Conservation (phyloP, 2,329 filamentous ascomycete species). For the Neurospora crassa region DNA sequence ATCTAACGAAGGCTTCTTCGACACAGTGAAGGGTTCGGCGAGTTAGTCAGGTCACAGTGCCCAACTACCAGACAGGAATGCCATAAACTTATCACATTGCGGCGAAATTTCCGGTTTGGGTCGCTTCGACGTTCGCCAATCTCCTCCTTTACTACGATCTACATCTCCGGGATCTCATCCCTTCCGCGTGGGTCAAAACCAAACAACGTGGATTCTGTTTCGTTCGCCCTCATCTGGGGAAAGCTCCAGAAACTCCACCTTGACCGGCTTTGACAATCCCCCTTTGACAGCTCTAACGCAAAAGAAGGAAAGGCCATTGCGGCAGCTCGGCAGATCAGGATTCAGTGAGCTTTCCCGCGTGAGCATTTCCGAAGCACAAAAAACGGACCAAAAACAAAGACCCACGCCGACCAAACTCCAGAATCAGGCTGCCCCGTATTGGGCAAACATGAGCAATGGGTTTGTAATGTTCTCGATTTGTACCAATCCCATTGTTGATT, state of each 20-base stretch:
- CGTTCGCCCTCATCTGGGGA: background rate
- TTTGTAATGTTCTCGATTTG: background rate
- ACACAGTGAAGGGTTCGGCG: background rate
- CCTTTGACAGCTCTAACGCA: background rate
- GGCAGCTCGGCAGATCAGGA: background rate
- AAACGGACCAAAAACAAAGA: background rate
- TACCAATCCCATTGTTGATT: background rate
- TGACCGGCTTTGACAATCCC: background rate
- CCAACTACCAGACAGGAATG: background rate
- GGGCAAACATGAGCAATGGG: conserved; percentile 5
- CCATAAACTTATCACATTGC: background rate
- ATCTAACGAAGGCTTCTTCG: background rate
- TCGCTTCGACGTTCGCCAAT: background rate
- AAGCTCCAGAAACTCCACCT: background rate
- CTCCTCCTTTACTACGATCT: background rate
- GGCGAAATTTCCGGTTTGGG: background rate
- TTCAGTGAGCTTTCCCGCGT: background rate
- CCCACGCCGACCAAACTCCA: background rate
- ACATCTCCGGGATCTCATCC: background rate
- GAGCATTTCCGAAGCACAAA: background rate
- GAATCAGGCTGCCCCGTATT: background rate
- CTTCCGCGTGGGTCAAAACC: background rate
- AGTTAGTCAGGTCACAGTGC: background rate
- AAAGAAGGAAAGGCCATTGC: background rate
- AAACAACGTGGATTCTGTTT: background rate